Percentiles rank a stretch among this genome's conserved stretches.
Conservation (phyloP, 2,329 filamentous ascomycete species). For the Sporothrix globosa region DNA sequence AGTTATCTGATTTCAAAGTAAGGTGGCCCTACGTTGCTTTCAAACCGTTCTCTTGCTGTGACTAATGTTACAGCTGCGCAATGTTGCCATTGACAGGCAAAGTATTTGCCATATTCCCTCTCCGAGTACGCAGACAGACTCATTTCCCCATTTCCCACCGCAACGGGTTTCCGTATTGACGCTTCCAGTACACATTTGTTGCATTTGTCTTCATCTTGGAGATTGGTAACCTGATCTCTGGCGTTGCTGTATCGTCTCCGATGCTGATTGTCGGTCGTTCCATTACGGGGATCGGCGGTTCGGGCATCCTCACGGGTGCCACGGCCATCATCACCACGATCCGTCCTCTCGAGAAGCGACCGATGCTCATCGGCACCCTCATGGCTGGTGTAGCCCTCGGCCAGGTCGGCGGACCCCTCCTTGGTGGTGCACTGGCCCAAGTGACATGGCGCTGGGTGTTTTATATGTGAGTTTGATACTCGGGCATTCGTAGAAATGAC, state of each 20-base stretch:
- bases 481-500: conserved; percentile 20
- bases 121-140: conserved; percentile 44
- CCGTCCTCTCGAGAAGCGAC: conserved; percentile 59
- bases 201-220: conserved; percentile 43
- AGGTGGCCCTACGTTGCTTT: neutral
- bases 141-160: no score
- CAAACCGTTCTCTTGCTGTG: no score
- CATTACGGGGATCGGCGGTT: conserved; percentile 56
- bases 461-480: conserved; percentile 45
- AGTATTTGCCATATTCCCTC: conserved; percentile 55
- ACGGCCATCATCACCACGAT: conserved; percentile 53
- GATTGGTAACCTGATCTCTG: conserved; percentile 46
- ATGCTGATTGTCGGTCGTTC: conserved; percentile 58
- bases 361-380: conserved; percentile 58
- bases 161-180: neutral
- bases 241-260: conserved; percentile 50
- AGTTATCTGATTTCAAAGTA: conserved; percentile 53
- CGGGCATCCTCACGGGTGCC: conserved; percentile 55
- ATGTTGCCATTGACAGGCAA: conserved; percentile 56
- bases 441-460: conserved; percentile 60
- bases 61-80: conserved; percentile 39
- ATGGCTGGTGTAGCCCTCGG: conserved; percentile 61
- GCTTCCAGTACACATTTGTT: conserved; percentile 46
- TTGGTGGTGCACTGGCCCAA: conserved; percentile 56
- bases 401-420: conserved; percentile 53